A percentile compares a stretch with the other conserved stretches of the same genome.
Conservation (phyloP, 768 basidiomycete genomes). For the Amanita rubescens region DNA sequence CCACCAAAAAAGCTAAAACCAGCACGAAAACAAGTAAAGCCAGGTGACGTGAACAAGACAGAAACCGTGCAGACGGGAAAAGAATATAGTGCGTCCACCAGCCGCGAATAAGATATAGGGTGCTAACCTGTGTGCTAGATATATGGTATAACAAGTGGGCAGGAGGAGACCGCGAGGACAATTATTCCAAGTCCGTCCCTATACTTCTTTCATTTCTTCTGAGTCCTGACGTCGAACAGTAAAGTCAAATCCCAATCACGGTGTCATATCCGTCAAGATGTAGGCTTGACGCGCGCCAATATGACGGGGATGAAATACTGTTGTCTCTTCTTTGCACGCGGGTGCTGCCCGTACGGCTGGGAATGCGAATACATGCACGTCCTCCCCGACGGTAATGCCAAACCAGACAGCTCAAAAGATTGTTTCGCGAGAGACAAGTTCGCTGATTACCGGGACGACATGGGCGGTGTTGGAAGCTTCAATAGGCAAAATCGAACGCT, state of each 20-base stretch:
- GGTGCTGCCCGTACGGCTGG: constrained; percentile 97
- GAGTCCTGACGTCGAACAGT: constrained; percentile 30
- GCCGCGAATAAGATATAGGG: neutral
- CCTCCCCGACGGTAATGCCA: constrained; percentile 61
- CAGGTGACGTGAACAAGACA: constrained; percentile 84
- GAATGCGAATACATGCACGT: constrained; percentile 96
- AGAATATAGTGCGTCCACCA: constrained; percentile 70
- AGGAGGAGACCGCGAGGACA: constrained; percentile 97
- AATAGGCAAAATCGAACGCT: constrained; percentile 89
- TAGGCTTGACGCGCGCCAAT: constrained; percentile 92
- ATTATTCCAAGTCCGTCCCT: constrained; percentile 78
- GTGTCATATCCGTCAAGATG: constrained; percentile 82
- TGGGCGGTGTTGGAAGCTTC: constrained; percentile 99
- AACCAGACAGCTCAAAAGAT: constrained; percentile 92
- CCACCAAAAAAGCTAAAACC: constrained; percentile 71
- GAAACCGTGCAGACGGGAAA: constrained; percentile 90
- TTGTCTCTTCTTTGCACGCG: constrained; percentile 93
- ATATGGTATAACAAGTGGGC: constrained; percentile 99
- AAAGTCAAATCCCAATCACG: constrained; percentile 93
- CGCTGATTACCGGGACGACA: constrained; percentile 95
- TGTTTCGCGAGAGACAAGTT: constrained; percentile 98
- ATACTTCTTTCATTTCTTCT: neutral
- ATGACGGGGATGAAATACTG: constrained; percentile 87
- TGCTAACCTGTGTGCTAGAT: constrained; percentile 36
- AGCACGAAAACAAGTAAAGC: constrained; percentile 88